Base-by-base conservation (phyloP, 805 yeast genomes). In the Kregervanrija pseudodelftensis region DNA sequence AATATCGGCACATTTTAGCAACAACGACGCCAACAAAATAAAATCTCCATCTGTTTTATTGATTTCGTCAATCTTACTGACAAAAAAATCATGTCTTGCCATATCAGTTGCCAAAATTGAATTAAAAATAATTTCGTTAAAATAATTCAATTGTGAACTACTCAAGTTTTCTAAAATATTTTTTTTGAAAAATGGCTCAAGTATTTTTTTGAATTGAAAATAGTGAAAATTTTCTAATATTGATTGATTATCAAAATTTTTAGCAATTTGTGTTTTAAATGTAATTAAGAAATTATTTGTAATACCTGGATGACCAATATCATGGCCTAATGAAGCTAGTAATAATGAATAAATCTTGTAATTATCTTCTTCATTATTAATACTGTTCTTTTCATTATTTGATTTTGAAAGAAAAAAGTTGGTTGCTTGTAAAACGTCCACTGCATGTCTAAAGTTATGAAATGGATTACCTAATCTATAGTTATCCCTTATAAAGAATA, bases 251-350 rank as follows among this genome's bases (percentile, higher is more conserved):
- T 79, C 69, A 65, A 77, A 90, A 12, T 77, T 55, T 44, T 64
- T 60, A 2, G 91, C 77, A 17, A 88, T 70, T 10, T 88, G 87
- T 0, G 93, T 74, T 8, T 72, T 60, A 53, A 77, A 60, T 47
- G 75, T 69, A 17, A 70, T 66, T 60, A 91, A 66, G 51, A 88
- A 79, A 33, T 78, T 76, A 61, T 88, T 87, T 11, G 95, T 88
- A n/a, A 89, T 79, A 2, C 98, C 99, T 0, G 98, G 98, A 63
- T 93, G 99, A 16, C 96, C 95, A 31, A 86, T 79, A 63, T 93
- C 99, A 66, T 93, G 99, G 42, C 98, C 98, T 37, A 90, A 66
- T 1, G 96, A 93, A 0, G 96, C 85, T 11, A 90, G 68, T 32
- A 86, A 72, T 28, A 88, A 64, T 1, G 84, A 76, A 39, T 85